A percentile compares a stretch with the other conserved stretches of the same genome.
Conservation (phyloP, 2,329 filamentous ascomycete genomes). For the Aspergillus ibericus region DNA sequence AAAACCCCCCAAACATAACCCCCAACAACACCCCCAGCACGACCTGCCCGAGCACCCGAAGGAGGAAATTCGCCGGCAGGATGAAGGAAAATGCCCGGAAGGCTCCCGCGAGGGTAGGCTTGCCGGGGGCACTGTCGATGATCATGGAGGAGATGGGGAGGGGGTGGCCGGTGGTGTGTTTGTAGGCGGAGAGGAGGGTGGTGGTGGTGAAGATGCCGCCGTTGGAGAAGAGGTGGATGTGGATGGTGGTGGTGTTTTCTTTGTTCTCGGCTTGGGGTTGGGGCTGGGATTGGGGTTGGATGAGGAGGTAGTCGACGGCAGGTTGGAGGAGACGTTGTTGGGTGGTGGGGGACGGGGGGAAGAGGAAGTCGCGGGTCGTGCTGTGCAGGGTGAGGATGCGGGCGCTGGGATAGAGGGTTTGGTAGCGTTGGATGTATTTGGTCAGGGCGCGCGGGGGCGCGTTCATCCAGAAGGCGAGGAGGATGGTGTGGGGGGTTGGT, state of each 20-base stretch:
- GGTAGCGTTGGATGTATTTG: conserved; percentile 52
- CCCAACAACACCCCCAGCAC: not conserved
- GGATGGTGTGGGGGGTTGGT: conserved; percentile 33
- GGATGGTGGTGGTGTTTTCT: conserved; percentile 25
- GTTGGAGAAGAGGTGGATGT: conserved; percentile 53
- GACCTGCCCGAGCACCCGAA: conserved; percentile 9
- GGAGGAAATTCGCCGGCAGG: conserved; percentile 33
- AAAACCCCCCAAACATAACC: not conserved
- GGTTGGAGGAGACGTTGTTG: conserved; percentile 34
- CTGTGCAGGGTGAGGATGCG: conserved; percentile 46
- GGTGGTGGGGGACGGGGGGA: conserved; percentile 22
- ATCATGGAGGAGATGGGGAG: conserved; percentile 45
- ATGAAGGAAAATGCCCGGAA: conserved; percentile 38
- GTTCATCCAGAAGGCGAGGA: conserved; percentile 53
- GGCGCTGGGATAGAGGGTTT: conserved; percentile 43
- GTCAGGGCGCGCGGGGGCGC: conserved; percentile 44
- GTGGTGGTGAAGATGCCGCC: conserved; percentile 46
- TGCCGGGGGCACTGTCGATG: conserved; percentile 50
- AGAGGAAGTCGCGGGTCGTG: conserved; percentile 36
- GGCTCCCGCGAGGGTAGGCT: conserved; percentile 24
- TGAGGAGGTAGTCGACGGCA: conserved; percentile 28
- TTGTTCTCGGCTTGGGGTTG: not conserved
- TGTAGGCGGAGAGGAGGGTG: conserved; percentile 43
- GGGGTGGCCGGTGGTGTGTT: conserved; percentile 28
- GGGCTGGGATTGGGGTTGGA: not conserved